Evolutionary conservation across 164 flowering plant genomes (phyloP), one percentile per base, ranked within the genome.

Genomic region (Annona cherimola): DNA sequence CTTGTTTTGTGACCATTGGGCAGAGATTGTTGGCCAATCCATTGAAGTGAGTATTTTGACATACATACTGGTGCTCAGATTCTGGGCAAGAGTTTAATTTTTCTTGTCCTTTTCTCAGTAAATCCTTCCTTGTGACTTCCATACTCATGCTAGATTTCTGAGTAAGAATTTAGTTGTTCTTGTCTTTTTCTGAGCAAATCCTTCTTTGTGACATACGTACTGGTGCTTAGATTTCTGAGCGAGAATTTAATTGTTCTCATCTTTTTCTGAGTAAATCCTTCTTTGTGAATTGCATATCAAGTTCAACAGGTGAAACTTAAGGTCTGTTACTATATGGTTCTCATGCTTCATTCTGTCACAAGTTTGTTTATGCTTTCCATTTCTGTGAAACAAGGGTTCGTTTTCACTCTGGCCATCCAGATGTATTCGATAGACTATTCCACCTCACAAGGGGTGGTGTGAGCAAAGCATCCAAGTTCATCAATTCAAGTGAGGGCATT

Each of bases 331-430:
- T 16, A 50, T 11, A 9, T 11, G 14, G 14, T 11, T 50, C 57
- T 9, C 57, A 50, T 50, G 57, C 57, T 50, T 50, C 57, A 50
- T 50, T 50, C 57, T 50, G 9, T 50, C 57, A 9, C 18, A 50
- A 50, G 14, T 12, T 50, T 50, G 9, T 50, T 50, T 16, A 50
- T 8, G 57, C 3, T 50, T 16, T 50, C 9, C 14, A 2, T 50
- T 50, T 50, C 57, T 50, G 57, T 7, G 57, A 2, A 50, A 9
- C 55, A 66, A 95, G 99, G 90, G 99, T 95, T 55, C 96, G 99
- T 4, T 93, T 95, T 80, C 99, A 95, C 79, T 95, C 93, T 83
- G 99, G 98, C 20, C 98, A 93, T 82, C 97, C 99, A 5, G 99
- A 96, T 84, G 96, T 96, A 9, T 96, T 96, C 73, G 99, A 96